These are phyloP conservation scores for Pugionium dolabratum DNA, from an alignment of 345 rosid species.

Conservation along the genomic window DNA sequence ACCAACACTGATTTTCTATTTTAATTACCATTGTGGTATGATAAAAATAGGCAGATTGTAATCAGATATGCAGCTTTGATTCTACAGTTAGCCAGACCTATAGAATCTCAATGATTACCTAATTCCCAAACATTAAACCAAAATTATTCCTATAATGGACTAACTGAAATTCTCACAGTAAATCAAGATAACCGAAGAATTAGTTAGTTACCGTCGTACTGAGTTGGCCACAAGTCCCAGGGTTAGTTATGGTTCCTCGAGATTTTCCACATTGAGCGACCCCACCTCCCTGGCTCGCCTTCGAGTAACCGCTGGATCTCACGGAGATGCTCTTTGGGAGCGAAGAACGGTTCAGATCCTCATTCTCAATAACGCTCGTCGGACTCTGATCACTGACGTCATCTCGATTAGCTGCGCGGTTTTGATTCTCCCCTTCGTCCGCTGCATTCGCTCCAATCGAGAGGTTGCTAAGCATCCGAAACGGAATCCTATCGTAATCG, in stretches of 20 bases:
- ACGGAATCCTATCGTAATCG: conserved; percentile 32
- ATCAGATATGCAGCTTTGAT: conserved; percentile 1
- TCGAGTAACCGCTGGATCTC: conserved; percentile 60
- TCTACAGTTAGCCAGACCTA: conserved; percentile 1
- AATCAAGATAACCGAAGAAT: no score
- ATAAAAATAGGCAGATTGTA: conserved; percentile 2
- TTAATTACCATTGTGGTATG: not conserved
- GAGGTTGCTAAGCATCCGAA: conserved; percentile 45
- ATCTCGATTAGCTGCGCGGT: conserved; percentile 36
- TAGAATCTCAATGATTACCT: conserved; percentile 11
- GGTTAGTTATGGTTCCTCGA: conserved; percentile 41
- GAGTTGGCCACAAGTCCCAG: conserved; percentile 44
- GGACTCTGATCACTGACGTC: conserved; percentile 44
- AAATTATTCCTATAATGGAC: not conserved
- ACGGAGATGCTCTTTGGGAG: conserved; percentile 85
- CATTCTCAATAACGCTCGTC: conserved; percentile 46
- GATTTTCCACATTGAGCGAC: conserved; percentile 44
- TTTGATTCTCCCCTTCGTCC: conserved; percentile 39
- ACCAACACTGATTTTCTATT: not conserved
- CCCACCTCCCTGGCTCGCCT: conserved; percentile 39
- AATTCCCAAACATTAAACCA: conserved; percentile 9
- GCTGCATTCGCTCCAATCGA: conserved; percentile 36
- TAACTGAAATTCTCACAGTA: no score
- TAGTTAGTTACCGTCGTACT: conserved; percentile 26
- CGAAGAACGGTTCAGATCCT: conserved; percentile 48